Evolutionary conservation across 805 yeast genomes (phyloP).

Genomic region (Ogataea zsoltii): DNA sequence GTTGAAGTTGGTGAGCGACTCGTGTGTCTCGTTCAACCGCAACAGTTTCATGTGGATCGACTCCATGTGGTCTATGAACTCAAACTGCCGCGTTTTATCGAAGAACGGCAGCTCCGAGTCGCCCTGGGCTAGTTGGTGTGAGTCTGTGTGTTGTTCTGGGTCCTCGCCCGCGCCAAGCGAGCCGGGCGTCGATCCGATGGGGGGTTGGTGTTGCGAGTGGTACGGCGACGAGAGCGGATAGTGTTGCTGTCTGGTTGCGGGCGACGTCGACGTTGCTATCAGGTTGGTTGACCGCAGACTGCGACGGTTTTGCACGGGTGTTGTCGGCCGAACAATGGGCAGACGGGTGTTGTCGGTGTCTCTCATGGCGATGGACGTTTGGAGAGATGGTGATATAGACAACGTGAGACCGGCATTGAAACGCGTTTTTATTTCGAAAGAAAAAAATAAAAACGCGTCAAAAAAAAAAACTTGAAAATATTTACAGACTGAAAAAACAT

Average conservation of each 20-base stretch:
- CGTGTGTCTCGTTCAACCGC: constrained; percentile 59
- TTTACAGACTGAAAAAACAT: too few relatives aligned
- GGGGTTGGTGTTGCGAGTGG: constrained; percentile 17
- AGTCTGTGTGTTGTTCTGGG: constrained; percentile 3
- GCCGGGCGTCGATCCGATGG: constrained; percentile 16
- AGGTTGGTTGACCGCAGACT: constrained; percentile 18
- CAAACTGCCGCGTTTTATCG: constrained; percentile 16
- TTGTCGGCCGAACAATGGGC: constrained; percentile 24
- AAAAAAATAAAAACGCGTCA: too few relatives aligned
- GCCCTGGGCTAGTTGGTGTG: not conserved
- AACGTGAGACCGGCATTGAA: too few relatives aligned
- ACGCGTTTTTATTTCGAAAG: not conserved
- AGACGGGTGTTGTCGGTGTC: constrained; percentile 11
- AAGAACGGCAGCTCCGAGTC: constrained; percentile 27
- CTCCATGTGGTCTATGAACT: constrained; percentile 20
- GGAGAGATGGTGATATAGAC: too few relatives aligned
- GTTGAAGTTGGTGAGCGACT: constrained; percentile 63
- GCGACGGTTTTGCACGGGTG: constrained; percentile 18
- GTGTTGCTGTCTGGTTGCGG: constrained; percentile 18
- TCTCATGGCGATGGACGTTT: constrained; percentile 2
- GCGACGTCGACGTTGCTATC: constrained; percentile 18
- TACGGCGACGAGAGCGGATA: constrained; percentile 26
- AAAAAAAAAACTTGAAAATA: too few relatives aligned
- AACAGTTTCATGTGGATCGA: constrained; percentile 55
- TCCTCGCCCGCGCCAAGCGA: constrained; percentile 11